Base-by-base conservation (phyloP, 2,329 filamentous ascomycete genomes). In the Penicillium sp. region DNA sequence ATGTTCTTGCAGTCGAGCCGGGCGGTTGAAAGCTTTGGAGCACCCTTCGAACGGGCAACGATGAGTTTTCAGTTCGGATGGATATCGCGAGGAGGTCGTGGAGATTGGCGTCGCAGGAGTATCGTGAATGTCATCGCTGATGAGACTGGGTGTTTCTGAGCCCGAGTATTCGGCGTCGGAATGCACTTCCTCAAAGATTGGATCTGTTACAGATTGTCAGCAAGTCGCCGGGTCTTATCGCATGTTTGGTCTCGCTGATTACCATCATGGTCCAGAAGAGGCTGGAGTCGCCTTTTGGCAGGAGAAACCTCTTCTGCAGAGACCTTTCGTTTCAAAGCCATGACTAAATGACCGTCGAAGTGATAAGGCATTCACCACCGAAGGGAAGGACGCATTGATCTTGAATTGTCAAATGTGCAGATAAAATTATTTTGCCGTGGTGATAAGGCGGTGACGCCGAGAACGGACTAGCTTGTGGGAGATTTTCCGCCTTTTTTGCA, bases 11-110 rank as follows among this genome's bases (percentile, higher is more conserved):
- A 97, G 82, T 31, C 91, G 87, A 36, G 89, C 89, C 0, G 92
- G 92, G 3, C 94, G 88, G 74, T 96, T 96, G 81, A 95, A 98
- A 6, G 88, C 87, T 77, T 96, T 96, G 58, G 80, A 78, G 72
- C 94, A 98, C 63, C 82, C 85, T 11, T 88, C 84, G 73, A 86
- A 88, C 0, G 89, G 87, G 77, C 94, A 97, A 55, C 81, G 79
- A 63, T 92, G 88, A 5, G 86, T 92, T 79, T 96, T 96, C 59
- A 87, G 82, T 71, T 86, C 90, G 43, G 87, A 90, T 3, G 88
- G 88, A 61, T 77, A 78, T 63, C 67, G 76, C 35, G 73, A 72
- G 24, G 77, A 77, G 13, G 79, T 77, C 4, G 84, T 82, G 3
- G 82, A 84, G 56, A 79, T 72, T 7, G 82, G 81, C 3, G 82